These are phyloP conservation scores for Mucor lusitanicus DNA, from an alignment of 371 early-diverging fungal genomes.

Conservation along the genomic window DNA sequence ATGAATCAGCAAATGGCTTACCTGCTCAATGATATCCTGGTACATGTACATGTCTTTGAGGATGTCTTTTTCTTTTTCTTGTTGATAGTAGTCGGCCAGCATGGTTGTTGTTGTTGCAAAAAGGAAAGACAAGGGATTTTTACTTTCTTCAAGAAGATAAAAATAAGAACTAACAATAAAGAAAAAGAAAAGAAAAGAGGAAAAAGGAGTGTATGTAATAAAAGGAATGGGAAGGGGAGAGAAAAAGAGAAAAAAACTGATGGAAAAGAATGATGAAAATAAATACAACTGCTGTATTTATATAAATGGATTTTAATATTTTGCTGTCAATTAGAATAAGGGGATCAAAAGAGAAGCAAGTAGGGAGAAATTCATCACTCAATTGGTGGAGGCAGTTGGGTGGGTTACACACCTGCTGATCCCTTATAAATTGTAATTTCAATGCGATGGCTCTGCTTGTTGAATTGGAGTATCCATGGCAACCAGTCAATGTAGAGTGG, in stretches of 20 bases:
- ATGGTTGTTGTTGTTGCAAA: not conserved
- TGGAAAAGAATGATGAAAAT: constrained; percentile 13
- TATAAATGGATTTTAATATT: constrained; percentile 7
- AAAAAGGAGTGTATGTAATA: constrained; percentile 1
- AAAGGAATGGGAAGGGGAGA: constrained; percentile 28
- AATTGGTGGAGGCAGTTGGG: not conserved
- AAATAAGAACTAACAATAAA: constrained; percentile 1
- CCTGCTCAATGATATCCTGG: not conserved
- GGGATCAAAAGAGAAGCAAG: not conserved
- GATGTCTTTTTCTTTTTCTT: not conserved
- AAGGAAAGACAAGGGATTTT: constrained; percentile 8
- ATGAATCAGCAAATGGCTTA: not conserved
- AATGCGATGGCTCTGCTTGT: not conserved
- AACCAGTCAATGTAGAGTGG: no score
- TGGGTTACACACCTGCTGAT: constrained; percentile 2
- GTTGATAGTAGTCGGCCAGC: not conserved
- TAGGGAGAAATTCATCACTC: not conserved
- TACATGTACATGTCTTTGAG: not conserved
- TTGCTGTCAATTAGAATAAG: constrained; percentile 11
- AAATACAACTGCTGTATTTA: constrained; percentile 10
- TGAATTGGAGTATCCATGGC: no score
- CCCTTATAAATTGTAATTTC: constrained; percentile 1
- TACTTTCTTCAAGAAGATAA: constrained; percentile 13
- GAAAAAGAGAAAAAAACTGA: constrained; percentile 2
- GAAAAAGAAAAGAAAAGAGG: constrained; percentile 6